These are phyloP conservation scores for Verticillium longisporum DNA, from an alignment of 2,329 filamentous ascomycete species.

Conservation along the genomic window DNA sequence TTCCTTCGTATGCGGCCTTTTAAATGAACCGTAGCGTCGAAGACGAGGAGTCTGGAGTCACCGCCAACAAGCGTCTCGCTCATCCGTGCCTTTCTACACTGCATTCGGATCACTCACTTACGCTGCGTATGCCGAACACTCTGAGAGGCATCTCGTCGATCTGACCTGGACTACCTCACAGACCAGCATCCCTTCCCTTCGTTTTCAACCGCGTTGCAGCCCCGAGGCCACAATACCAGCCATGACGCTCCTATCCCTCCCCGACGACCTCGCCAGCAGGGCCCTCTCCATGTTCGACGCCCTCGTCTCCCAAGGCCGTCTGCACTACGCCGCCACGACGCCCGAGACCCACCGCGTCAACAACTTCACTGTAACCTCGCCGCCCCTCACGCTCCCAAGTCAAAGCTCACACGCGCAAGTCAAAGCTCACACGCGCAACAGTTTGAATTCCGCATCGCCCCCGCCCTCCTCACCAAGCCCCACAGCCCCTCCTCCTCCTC, in stretches of 20 bases:
- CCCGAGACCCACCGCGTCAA: not conserved
- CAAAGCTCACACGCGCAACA: slow-evolving; percentile 2
- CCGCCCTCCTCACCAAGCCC: slow-evolving; percentile 10
- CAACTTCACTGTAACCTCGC: not conserved
- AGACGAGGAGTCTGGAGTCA: too few species aligned
- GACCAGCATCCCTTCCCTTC: too few species aligned
- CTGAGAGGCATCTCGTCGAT: too few species aligned
- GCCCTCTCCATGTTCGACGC: not conserved
- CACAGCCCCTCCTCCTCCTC: slow-evolving; percentile 11
- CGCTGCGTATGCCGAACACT: too few species aligned
- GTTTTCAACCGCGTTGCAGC: too few species aligned
- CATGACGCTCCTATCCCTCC: not conserved
- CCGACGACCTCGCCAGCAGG: not conserved
- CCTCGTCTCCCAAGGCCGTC: not conserved
- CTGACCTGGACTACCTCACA: too few species aligned
- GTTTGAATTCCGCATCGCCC: slow-evolving; percentile 20
- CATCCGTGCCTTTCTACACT: too few species aligned
- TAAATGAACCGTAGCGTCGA: not conserved
- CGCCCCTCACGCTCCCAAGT: not conserved
- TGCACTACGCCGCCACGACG: not conserved
- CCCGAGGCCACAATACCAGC: not conserved
- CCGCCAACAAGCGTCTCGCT: too few species aligned
- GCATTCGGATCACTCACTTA: too few species aligned
- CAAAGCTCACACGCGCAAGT: not conserved
- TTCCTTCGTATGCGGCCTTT: not conserved